Percentiles rank a stretch among this genome's conserved stretches.
These are phyloP conservation scores for Pseudohyphozyma bogoriensis DNA, from an alignment of 768 basidiomycete species.

Conservation along the genomic window DNA sequence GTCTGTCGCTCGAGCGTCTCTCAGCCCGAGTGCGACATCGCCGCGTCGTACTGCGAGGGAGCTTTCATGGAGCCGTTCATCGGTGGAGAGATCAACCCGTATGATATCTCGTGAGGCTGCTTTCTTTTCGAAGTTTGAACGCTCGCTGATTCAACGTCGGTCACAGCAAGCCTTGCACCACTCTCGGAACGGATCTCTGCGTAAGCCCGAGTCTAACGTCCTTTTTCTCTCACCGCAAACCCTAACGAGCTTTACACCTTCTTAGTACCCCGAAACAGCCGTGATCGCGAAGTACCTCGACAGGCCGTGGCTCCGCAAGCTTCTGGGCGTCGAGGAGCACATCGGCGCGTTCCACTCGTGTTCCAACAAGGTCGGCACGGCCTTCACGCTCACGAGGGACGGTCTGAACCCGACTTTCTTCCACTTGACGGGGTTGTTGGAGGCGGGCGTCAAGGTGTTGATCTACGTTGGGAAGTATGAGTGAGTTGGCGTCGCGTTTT, in stretches of 20 bases:
- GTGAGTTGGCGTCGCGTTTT: slow-evolving; percentile 24
- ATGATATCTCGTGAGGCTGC: background rate
- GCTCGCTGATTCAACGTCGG: slow-evolving; percentile 1
- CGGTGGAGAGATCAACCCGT: slow-evolving; percentile 11
- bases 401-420: background rate
- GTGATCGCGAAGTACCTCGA: slow-evolving; percentile 16
- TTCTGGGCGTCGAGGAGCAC: slow-evolving; percentile 2
- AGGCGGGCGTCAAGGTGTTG: slow-evolving; percentile 69
- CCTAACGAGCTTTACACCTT: background rate
- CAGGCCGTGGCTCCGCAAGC: slow-evolving; percentile 1
- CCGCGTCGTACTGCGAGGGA: background rate
- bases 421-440: slow-evolving; percentile 50
- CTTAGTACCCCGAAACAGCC: slow-evolving; percentile 7
- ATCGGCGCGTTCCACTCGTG: slow-evolving; percentile 2
- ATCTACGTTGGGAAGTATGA: slow-evolving; percentile 63
- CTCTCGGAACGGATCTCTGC: slow-evolving; percentile 17
- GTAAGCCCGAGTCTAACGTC: background rate
- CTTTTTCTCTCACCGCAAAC: too few relatives aligned
- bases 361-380: background rate
- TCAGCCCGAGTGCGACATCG: slow-evolving; percentile 8
- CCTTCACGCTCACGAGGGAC: background rate
- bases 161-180: slow-evolving; percentile 18
- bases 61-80: slow-evolving; percentile 11
- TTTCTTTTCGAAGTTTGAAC: background rate
- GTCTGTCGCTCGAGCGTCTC: background rate